These are phyloP conservation scores for Lophiotrema nucula DNA, from an alignment of 495 filamentous ascomycete genomes.

Conservation along the genomic window DNA sequence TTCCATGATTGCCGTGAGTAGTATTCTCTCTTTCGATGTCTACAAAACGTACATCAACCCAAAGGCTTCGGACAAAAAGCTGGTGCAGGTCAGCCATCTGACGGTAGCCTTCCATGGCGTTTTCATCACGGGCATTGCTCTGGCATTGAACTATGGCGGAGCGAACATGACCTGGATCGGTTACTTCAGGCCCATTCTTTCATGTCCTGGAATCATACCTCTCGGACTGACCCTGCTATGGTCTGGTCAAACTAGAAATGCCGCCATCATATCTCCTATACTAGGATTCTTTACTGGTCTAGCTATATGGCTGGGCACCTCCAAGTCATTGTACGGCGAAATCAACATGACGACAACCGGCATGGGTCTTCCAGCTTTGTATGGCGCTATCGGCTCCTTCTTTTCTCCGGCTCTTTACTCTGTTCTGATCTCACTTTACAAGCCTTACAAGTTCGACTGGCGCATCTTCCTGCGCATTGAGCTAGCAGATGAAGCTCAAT, in stretches of 20 bases:
- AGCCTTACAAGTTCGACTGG: conserved; percentile 9
- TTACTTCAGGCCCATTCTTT: conserved; percentile 46
- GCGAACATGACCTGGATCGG: conserved; percentile 51
- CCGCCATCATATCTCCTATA: conserved; percentile 68
- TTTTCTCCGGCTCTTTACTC: conserved; percentile 70
- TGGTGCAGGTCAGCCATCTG: conserved; percentile 81
- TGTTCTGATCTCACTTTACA: conserved; percentile 71
- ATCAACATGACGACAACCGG: conserved; percentile 74
- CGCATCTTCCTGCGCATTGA: conserved; percentile 49
- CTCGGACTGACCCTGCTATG: conserved; percentile 77
- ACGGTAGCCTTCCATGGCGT: conserved; percentile 72
- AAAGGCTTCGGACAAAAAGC: conserved; percentile 57
- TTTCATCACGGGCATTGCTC: conserved; percentile 78
- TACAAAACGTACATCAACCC: conserved; percentile 59
- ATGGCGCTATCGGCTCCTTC: conserved; percentile 76
- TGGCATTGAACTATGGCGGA: conserved; percentile 64
- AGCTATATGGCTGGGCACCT: conserved; percentile 86
- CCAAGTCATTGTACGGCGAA: conserved; percentile 62
- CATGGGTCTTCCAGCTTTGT: conserved; percentile 80
- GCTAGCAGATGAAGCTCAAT: not conserved
- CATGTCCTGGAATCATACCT: conserved; percentile 76
- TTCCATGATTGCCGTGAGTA: conserved; percentile 86
- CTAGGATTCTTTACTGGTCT: conserved; percentile 72
- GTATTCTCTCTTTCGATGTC: conserved; percentile 89
- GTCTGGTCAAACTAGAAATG: conserved; percentile 77